Percentiles rank a stretch among this genome's conserved stretches.
phyloP scores from a whole-genome alignment of 2,329 filamentous ascomycete genomes.

The Colletotrichum siamense region DNA sequence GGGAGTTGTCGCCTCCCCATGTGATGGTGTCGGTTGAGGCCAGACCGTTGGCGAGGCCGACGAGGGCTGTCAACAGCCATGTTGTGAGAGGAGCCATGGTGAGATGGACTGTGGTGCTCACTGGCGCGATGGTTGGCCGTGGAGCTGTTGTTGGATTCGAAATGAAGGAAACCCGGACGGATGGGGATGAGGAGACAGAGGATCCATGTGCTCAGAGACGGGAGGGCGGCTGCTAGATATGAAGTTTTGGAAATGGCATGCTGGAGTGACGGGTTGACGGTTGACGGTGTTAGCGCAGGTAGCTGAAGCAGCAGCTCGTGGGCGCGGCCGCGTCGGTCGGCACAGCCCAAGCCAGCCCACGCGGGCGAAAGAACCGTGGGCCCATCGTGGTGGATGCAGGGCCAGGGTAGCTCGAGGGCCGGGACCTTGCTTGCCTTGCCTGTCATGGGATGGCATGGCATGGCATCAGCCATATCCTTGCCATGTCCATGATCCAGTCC shows the following conservation, averaged over 20 bases:
- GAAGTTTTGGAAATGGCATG: background rate
- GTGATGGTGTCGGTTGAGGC: slow-evolving; percentile 62
- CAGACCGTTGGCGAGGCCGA: slow-evolving; percentile 34
- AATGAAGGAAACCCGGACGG: slow-evolving; percentile 16
- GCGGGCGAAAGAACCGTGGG: background rate
- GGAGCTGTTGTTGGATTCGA: background rate
- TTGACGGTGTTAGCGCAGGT: background rate
- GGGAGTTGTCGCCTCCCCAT: slow-evolving; percentile 62
- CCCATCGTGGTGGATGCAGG: background rate
- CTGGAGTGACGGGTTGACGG: background rate
- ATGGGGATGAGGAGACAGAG: background rate
- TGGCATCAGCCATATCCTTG: slow-evolving; percentile 6
- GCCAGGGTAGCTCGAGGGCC: background rate
- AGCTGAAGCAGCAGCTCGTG: background rate
- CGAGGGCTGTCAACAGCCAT: slow-evolving; percentile 31
- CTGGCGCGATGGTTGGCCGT: background rate
- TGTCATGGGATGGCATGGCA: background rate
- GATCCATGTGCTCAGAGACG: background rate
- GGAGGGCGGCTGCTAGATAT: slow-evolving; percentile 12
- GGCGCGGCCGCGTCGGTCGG: slow-evolving; percentile 2
- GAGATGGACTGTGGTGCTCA: slow-evolving; percentile 1
- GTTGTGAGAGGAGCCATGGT: slow-evolving; percentile 13
- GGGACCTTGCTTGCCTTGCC: background rate
- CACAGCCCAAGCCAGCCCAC: slow-evolving; percentile 1
- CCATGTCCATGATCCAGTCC: background rate